A percentile compares a stretch with the other conserved stretches of the same genome.
Conservation (phyloP, 495 filamentous ascomycete species). For the Trichocladium antarcticum region DNA sequence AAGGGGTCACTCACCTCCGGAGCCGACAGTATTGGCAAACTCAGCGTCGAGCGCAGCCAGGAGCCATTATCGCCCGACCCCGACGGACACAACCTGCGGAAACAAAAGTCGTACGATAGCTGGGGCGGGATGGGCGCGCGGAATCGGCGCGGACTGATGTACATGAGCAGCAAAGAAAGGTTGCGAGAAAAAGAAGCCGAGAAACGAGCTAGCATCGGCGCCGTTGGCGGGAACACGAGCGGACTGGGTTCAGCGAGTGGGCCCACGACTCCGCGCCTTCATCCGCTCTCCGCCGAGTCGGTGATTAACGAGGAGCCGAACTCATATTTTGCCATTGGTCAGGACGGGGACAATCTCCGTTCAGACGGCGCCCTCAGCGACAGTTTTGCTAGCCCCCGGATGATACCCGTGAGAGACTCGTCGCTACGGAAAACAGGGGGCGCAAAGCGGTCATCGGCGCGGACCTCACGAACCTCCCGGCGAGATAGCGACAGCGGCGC, state of each 20-base stretch:
- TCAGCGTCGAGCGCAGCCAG: conserved; percentile 45
- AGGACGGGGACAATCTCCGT: neutral
- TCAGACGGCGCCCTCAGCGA: neutral
- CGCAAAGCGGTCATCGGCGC: conserved; percentile 32
- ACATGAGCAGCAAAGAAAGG: conserved; percentile 49
- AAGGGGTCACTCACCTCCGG: conserved; percentile 40
- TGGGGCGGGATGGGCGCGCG: conserved; percentile 44
- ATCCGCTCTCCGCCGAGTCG: conserved; percentile 41
- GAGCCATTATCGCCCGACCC: conserved; percentile 28
- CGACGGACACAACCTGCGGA: conserved; percentile 28
- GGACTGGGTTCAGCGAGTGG: conserved; percentile 14
- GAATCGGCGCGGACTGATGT: conserved; percentile 43
- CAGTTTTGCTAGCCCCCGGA: conserved; percentile 23
- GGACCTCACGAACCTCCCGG: conserved; percentile 29
- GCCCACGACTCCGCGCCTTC: conserved; percentile 25
- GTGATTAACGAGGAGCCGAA: conserved; percentile 42
- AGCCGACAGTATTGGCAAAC: conserved; percentile 47
- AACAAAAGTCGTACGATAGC: conserved; percentile 41
- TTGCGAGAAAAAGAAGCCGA: conserved; percentile 44
- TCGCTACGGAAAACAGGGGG: conserved; percentile 48
- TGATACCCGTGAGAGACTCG: conserved; percentile 58
- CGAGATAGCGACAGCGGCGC: conserved; percentile 28
- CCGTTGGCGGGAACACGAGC: conserved; percentile 27
- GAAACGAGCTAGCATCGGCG: conserved; percentile 33
- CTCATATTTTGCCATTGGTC: conserved; percentile 15